A percentile compares a stretch with the other conserved stretches of the same genome.
Conservation (phyloP, 805 yeast species). For the Candida koratica region DNA sequence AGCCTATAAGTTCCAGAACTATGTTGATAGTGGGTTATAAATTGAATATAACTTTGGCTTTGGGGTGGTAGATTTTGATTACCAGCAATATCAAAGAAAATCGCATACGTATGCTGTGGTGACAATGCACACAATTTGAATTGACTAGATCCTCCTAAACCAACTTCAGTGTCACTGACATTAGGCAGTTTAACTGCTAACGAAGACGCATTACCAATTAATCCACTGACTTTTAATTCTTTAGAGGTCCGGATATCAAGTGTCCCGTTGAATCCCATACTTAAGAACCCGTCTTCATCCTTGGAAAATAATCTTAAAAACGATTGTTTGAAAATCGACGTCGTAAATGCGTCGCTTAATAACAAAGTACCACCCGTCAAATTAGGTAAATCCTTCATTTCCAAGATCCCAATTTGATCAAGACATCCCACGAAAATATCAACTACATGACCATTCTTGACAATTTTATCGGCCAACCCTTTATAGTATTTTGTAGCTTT, state of each 20-base stretch:
- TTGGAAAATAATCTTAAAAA: constrained; percentile 48
- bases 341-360: constrained; percentile 61
- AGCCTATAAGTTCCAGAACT: constrained; percentile 53
- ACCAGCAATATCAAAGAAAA: constrained; percentile 51
- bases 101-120: constrained; percentile 56
- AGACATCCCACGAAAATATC: constrained; percentile 62
- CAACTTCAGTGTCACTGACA: constrained; percentile 90
- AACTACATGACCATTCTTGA: constrained; percentile 50
- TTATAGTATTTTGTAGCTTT: constrained; percentile 46
- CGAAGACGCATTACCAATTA: constrained; percentile 61
- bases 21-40: constrained; percentile 59
- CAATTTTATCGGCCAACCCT: constrained; percentile 44
- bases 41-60: constrained; percentile 43
- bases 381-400: constrained; percentile 56
- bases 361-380: constrained; percentile 62
- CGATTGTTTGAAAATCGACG: constrained; percentile 67
- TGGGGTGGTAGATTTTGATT: constrained; percentile 25
- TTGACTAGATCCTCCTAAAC: constrained; percentile 86
- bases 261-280: constrained; percentile 57
- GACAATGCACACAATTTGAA: constrained; percentile 70
- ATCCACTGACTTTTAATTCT: constrained; percentile 53
- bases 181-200: constrained; percentile 60
- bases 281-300: constrained; percentile 32
- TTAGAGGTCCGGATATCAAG: constrained; percentile 51
- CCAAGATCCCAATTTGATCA: constrained; percentile 65